phyloP scores from a whole-genome alignment of 73 alveolate genomes.

The Paramecium sexaurelia region DNA sequence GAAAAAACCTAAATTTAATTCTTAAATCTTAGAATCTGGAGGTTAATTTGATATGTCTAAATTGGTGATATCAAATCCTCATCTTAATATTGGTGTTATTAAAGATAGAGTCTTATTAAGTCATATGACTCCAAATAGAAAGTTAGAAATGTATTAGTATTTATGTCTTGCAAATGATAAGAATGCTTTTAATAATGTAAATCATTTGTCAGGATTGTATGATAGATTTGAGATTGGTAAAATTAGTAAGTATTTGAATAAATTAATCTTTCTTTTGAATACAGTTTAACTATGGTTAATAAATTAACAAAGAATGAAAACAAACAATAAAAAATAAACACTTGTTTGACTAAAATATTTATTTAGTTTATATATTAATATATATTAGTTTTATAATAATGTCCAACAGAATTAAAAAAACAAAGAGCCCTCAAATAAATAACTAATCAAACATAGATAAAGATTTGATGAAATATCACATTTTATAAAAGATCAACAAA shows the following conservation, averaged over 20 bases:
- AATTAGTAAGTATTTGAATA: not conserved
- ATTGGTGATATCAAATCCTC: not conserved
- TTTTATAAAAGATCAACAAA: slow-evolving; percentile 21
- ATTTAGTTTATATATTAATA: not conserved
- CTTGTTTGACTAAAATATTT: not conserved
- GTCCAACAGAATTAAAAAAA: slow-evolving; percentile 49
- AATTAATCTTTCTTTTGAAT: not conserved
- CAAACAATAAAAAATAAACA: not conserved
- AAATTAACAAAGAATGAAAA: not conserved
- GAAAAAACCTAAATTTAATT: not conserved
- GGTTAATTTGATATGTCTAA: not conserved
- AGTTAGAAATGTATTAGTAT: slow-evolving; percentile 1
- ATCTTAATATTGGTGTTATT: not conserved
- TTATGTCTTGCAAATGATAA: not conserved
- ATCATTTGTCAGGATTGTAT: not conserved
- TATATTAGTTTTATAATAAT: not conserved
- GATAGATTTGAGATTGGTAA: not conserved
- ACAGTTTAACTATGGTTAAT: not conserved
- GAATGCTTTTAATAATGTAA: not conserved
- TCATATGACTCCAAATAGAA: slow-evolving; percentile 41
- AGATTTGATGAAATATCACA: slow-evolving; percentile 45
- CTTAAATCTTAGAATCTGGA: not conserved
- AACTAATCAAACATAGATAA: not conserved
- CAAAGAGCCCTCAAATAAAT: slow-evolving; percentile 19
- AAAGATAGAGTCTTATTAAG: not conserved